A percentile compares a stretch with the other conserved stretches of the same genome.
These are phyloP conservation scores for Schizosaccharomyces japonicus DNA, from an alignment of 805 yeast species.

Conservation along the genomic window DNA sequence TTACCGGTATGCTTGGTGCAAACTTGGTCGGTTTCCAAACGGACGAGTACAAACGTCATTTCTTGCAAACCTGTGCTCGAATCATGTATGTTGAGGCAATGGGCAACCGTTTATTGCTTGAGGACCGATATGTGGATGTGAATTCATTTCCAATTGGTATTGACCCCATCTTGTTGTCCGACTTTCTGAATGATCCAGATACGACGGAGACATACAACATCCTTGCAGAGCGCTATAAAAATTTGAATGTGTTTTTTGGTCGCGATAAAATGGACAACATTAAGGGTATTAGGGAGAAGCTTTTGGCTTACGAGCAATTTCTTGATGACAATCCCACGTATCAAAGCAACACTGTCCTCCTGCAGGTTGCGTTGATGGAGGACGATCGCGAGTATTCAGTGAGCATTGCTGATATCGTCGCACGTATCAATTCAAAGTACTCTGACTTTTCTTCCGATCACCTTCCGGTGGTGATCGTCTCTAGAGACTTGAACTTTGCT, in stretches of 20 bases:
- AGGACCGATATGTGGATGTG: slow-evolving; percentile 18
- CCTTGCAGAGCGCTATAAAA: slow-evolving; percentile 58
- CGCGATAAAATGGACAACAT: slow-evolving; percentile 74
- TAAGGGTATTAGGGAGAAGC: slow-evolving; percentile 69
- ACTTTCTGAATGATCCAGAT: slow-evolving; percentile 22
- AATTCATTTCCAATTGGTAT: slow-evolving; percentile 20
- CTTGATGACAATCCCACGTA: slow-evolving; percentile 47
- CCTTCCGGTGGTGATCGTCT: slow-evolving; percentile 58
- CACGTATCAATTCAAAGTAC: slow-evolving; percentile 51
- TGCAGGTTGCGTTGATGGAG: slow-evolving; percentile 54
- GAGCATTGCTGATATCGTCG: slow-evolving; percentile 53
- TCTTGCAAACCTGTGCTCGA: slow-evolving; percentile 70
- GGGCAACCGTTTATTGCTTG: slow-evolving; percentile 42
- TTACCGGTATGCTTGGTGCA: slow-evolving; percentile 73
- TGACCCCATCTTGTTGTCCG: slow-evolving; percentile 23
- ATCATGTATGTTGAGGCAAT: slow-evolving; percentile 64
- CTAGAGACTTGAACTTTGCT: slow-evolving; percentile 68
- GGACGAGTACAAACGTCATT: slow-evolving; percentile 80
- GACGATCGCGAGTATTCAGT: slow-evolving; percentile 36
- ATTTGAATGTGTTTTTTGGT: slow-evolving; percentile 48
- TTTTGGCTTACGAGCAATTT: slow-evolving; percentile 66
- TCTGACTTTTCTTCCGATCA: slow-evolving; percentile 46
- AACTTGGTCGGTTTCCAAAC: slow-evolving; percentile 76
- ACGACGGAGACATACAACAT: slow-evolving; percentile 32
- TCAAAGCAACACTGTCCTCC: slow-evolving; percentile 43